phyloP scores from a whole-genome alignment of 768 basidiomycete species.

The Xerocomellus intermedius region DNA sequence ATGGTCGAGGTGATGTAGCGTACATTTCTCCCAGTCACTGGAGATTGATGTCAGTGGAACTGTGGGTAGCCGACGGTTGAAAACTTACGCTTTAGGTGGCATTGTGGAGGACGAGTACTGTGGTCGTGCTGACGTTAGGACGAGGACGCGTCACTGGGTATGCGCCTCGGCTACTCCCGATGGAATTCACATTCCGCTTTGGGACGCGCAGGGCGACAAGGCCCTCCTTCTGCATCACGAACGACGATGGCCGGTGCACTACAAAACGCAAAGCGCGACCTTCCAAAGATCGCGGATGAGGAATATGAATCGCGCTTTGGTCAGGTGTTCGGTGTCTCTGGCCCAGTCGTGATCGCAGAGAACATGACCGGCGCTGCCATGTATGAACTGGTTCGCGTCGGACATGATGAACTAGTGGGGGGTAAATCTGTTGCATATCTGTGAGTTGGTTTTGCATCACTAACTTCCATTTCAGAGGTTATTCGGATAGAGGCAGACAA shows the following conservation, averaged over 20 bases:
- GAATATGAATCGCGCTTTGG: constrained; percentile 86
- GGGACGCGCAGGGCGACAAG: constrained; percentile 4
- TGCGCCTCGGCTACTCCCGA: constrained; percentile 30
- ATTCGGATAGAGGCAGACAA: constrained; percentile 98
- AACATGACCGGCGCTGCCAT: constrained; percentile 96
- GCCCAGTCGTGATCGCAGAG: constrained; percentile 94
- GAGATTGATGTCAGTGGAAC: constrained; percentile 10
- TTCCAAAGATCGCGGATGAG: constrained; percentile 88
- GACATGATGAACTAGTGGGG: constrained; percentile 97
- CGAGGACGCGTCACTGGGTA: constrained; percentile 38
- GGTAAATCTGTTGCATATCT: constrained; percentile 48
- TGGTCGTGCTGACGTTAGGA: constrained; percentile 20
- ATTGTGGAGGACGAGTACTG: constrained; percentile 45
- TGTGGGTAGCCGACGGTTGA: neutral
- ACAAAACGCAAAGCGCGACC: constrained; percentile 83
- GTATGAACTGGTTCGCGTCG: constrained; percentile 98
- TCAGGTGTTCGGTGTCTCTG: constrained; percentile 92
- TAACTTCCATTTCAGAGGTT: constrained; percentile 68
- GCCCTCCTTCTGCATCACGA: constrained; percentile 1
- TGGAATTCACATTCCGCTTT: constrained; percentile 30
- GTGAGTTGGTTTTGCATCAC: neutral
- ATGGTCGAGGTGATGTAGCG: constrained; percentile 20
- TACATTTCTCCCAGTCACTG: constrained; percentile 99
- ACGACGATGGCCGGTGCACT: constrained; percentile 86
- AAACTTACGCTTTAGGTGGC: constrained; percentile 92